Evolutionary conservation across 306 rosid genomes (phyloP), one percentile per base, ranked within the genome.

Genomic region (Trichosanthes truncata): DNA sequence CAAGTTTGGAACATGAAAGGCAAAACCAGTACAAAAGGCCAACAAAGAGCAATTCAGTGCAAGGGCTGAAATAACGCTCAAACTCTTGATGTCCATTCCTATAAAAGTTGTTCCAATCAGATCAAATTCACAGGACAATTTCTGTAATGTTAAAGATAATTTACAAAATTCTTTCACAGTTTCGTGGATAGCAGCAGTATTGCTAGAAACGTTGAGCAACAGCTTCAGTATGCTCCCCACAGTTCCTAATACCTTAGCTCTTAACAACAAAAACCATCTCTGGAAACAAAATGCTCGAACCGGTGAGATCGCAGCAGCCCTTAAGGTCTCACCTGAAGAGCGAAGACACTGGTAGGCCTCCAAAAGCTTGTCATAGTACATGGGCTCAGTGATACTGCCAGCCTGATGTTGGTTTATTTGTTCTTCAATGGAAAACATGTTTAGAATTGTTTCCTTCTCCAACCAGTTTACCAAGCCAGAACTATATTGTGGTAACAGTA

Each of bases 221-320:
- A 57, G 76, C 82, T 81, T 41, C 59, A 87, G 35, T 12, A 87
- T 40, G 65, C 45, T 84, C 62, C 78, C 78, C 80, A 87, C 82
- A 74, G 81, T 80, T 83, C 79, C 77, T 80, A 89, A 9, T 59
- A 84, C 46, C 78, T 87, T 86, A 43, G 86, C 87, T 85, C 91
- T 83, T 79, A 88, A 79, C 9, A 82, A 87, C 78, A 92, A 77
- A 90, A 87, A 85, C 97, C 89, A 92, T 71, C 89, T 85, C 80
- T 87, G 91, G 78, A 92, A 92, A 79, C 80, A 81, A 81, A 89
- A 89, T 18, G 67, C 60, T 46, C 79, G 88, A 76, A 79, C 85
- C 21, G 66, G 73, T 71, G 73, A 60, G 55, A 65, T 68, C 56
- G 81, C 82, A 78, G 83, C 81, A 29, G 75, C 60, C 65, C 84